phyloP scores from a whole-genome alignment of 805 yeast species.

The Candida suzukii region DNA sequence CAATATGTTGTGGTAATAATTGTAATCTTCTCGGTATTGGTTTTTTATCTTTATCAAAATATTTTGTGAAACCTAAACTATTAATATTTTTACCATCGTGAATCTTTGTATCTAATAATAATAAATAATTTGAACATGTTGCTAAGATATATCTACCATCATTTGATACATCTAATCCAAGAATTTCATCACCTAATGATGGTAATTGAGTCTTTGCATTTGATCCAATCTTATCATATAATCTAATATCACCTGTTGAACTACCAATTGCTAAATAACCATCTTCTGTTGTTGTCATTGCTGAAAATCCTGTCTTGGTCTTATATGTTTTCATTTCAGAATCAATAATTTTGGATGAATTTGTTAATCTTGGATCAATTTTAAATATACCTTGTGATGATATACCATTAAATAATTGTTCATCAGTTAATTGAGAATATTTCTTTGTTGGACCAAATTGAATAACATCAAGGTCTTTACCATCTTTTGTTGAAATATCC shows the following conservation, averaged over 20 bases:
- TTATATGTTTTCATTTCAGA: conserved; percentile 47
- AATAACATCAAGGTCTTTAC: conserved; percentile 34
- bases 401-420: conserved; percentile 68
- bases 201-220: conserved; percentile 77
- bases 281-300: conserved; percentile 61
- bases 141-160: conserved; percentile 81
- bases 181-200: conserved; percentile 70
- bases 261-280: conserved; percentile 79
- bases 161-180: conserved; percentile 62
- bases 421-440: conserved; percentile 66
- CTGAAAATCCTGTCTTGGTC: conserved; percentile 47
- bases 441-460: conserved; percentile 66
- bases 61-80: conserved; percentile 52
- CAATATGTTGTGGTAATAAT: conserved; percentile 65
- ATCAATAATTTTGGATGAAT: conserved; percentile 51
- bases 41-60: conserved; percentile 57
- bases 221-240: conserved; percentile 66
- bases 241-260: conserved; percentile 64
- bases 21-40: conserved; percentile 66
- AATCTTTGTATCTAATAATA: conserved; percentile 61
- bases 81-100: conserved; percentile 57
- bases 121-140: conserved; percentile 65
- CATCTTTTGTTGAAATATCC: conserved; percentile 42
- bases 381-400: conserved; percentile 60
- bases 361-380: conserved; percentile 69